Evolutionary conservation across 176 grass and related monocot species (phyloP), one percentile per base, ranked within the genome.

Genomic region (Puccinellia tenuiflora): DNA sequence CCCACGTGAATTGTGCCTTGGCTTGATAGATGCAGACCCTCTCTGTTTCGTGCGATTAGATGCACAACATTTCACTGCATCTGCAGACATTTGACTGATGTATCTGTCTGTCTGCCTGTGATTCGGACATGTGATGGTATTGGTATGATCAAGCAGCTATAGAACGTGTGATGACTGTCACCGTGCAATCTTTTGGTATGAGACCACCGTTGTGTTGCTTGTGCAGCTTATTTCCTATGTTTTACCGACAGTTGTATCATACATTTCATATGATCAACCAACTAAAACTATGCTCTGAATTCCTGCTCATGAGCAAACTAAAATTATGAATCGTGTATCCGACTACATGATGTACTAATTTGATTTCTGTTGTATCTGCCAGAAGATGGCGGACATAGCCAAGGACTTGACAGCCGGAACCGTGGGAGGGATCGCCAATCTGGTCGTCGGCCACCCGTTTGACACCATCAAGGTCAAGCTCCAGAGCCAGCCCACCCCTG

Each of bases 391-490:
- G 59, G 92, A 97, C 40, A 82, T 89, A 13, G 90, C 84, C 18
- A 97, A 94, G 90, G 94, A 97, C 88, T 75, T 97, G 81, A 85
- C 84, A 10, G 88, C 94, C 0, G 92, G 94, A 39, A 97, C 94
- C 2, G 68, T 87, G 7, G 92, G 94, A 43, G 94, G 94, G 61
- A 90, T 66, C 22, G 94, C 92, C 10, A 93, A 94, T 70, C 83
- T 97, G 40, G 38, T 97, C 14, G 90, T 94, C 6, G 92, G 94
- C 21, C 94, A 97, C 77, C 94, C 94, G 9, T 97, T 97, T 55
- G 94, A 97, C 81, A 97, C 92, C 54, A 92, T 97, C 83, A 97
- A 97, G 85, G 94, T 97, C 9, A 97, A 97, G 86, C 94, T 97
- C 48, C 92, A 97, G 82, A 97, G 94, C 76, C 94, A 97, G 55